Evolutionary conservation across 148 eudicot genomes (phyloP), one percentile per base, ranked within the genome.

Genomic region (Fallopia convolvulus): DNA sequence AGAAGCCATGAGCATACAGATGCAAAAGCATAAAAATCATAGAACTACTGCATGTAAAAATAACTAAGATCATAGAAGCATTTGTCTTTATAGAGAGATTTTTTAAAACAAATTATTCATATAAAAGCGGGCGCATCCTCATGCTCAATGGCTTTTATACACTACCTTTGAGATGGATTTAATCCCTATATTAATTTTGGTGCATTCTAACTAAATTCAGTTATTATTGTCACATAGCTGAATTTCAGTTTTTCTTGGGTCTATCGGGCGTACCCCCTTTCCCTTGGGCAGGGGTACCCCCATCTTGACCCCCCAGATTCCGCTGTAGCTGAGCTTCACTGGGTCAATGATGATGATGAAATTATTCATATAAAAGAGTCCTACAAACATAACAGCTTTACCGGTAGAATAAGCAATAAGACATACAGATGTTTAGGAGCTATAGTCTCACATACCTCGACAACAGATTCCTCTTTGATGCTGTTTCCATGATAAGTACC

Each of bases 391-490:
- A 26, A 23, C 39, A 63, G 39, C 9, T 10, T 63, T 63, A 58
- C 12, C 10, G 70, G 26, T 26, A 13, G 12, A 63, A 4, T 63
- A 26, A 63, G 70, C 13, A 30, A 30, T 63, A 23, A 63, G 63
- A 63, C 30, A 58, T 58, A n/a, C 10, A 11, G 8, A 23, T 2
- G 30, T 20, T 58, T 58, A 58, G 30, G 21, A 23, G 65, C 65
- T 58, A 58, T 58, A 58, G 12, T 58, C 21, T 20, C 65, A 81
- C 88, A 74, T 21, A 94, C 99, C 97, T 95, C 99, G 49, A 95
- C 94, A 78, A 72, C 65, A 82, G 80, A 85, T 73, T 89, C 97
- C 75, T 89, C 93, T 82, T 75, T 87, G 56, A 94, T 87, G 77
- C 20, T 76, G 56, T 72, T 86, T 60, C 75, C 89, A 55, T 80